Base-by-base conservation (phyloP, 2,329 filamentous ascomycete species). In the Sphaceloma murrayae region DNA sequence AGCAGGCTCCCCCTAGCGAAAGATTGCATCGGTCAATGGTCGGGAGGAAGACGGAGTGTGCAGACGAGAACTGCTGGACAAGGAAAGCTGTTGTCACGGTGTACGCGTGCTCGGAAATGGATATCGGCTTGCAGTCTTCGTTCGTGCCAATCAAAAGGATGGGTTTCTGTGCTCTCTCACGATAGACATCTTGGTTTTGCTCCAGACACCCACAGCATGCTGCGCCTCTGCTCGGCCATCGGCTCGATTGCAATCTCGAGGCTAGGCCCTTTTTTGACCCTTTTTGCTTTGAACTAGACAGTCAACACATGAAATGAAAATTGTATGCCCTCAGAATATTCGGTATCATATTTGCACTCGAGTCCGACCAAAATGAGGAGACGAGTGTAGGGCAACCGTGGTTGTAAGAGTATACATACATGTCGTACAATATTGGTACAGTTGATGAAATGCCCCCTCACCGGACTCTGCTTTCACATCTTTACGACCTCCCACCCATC, bases 401-500 rank as follows among this genome's bases (percentile, higher is more conserved):
- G 11, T 29, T 29, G n/a, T 29, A 30, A 19, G 9, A 9, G 24
- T 39, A 36, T 13, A 36, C n/a, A n/a, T n/a, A n/a, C n/a, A n/a
- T n/a, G n/a, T n/a, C n/a, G n/a, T n/a, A n/a, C n/a, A n/a, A n/a
- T n/a, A n/a, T n/a, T 19, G 3, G n/a, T 36, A 19, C 18, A 36
- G 3, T 22, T 36, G n/a, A n/a, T n/a, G n/a, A n/a, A n/a, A n/a
- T n/a, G n/a, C n/a, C n/a, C 24, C 24, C 24, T 27, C 7, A 27
- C 24, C 6, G 31, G n/a, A 34, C n/a, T 17, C 3, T 31, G 5
- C 6, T 17, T 34, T 57, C 46, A 80, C 38, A 80, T 59, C 58
- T 79, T 80, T 58, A 74, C 69, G 4, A 79, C 71, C 27, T 66
- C 64, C 73, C 75, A 79, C 18, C 63, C 73, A 43, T 67, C 69